phyloP scores from a whole-genome alignment of 2,329 filamentous ascomycete species.

The Pseudocercospora eumusae region DNA sequence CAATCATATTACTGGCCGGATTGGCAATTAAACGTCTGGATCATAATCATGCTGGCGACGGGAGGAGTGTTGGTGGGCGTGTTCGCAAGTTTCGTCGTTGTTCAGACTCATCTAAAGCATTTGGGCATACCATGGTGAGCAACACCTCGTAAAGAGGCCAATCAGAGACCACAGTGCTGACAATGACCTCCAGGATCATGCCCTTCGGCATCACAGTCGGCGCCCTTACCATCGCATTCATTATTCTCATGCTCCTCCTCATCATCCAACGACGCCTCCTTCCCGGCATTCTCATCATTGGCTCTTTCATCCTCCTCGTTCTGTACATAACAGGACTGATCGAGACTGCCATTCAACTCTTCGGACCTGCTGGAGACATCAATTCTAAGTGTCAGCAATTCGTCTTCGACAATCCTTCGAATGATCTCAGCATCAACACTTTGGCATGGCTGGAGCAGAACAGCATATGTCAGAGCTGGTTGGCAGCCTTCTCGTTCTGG shows the following conservation, averaged over 20 bases:
- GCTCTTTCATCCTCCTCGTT: slow-evolving; percentile 62
- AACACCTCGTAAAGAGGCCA: slow-evolving; percentile 2
- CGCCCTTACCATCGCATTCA: slow-evolving; percentile 59
- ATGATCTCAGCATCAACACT: slow-evolving; percentile 56
- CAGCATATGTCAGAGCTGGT: slow-evolving; percentile 65
- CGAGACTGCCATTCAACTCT: slow-evolving; percentile 64
- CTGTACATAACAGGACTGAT: slow-evolving; percentile 64
- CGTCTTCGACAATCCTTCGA: slow-evolving; percentile 52
- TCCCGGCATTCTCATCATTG: slow-evolving; percentile 60
- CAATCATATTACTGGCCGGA: slow-evolving; percentile 66
- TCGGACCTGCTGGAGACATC: slow-evolving; percentile 58
- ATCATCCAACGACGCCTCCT: slow-evolving; percentile 59
- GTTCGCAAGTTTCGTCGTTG: slow-evolving; percentile 60
- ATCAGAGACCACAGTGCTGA: slow-evolving; percentile 4
- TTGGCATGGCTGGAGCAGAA: slow-evolving; percentile 64
- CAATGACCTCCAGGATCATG: slow-evolving; percentile 56
- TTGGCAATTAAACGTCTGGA: slow-evolving; percentile 65
- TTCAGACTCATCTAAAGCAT: slow-evolving; percentile 56
- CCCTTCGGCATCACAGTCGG: slow-evolving; percentile 63
- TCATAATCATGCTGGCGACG: slow-evolving; percentile 61
- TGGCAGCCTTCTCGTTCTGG: slow-evolving; percentile 64
- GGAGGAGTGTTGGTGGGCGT: slow-evolving; percentile 61
- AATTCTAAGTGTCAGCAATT: slow-evolving; percentile 61
- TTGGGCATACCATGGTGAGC: slow-evolving; percentile 62
- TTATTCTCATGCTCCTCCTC: slow-evolving; percentile 59